These are phyloP conservation scores for Fusarium proliferatum DNA, from an alignment of 2,329 filamentous ascomycete genomes.

Conservation along the genomic window DNA sequence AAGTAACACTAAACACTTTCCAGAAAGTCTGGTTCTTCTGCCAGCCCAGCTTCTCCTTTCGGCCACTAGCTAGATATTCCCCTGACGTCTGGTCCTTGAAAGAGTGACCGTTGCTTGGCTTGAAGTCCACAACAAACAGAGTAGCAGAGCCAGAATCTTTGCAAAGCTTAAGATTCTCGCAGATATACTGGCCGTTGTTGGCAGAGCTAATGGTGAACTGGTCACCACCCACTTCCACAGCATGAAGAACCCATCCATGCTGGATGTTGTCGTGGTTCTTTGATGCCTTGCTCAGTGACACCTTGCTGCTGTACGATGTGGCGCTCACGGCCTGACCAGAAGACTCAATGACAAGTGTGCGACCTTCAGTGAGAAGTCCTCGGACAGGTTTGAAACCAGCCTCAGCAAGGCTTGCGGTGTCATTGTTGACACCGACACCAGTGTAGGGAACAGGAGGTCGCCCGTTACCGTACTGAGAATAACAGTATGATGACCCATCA, in stretches of 20 bases:
- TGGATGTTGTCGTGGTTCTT: background rate
- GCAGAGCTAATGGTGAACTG: background rate
- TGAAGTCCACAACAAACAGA: background rate
- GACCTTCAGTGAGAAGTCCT: background rate
- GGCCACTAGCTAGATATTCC: background rate
- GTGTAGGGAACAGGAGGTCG: conserved; percentile 1
- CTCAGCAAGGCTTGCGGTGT: background rate
- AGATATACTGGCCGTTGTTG: background rate
- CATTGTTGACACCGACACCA: background rate
- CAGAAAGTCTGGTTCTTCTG: background rate
- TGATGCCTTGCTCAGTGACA: background rate
- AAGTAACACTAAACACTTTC: conserved; percentile 5
- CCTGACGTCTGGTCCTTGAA: background rate
- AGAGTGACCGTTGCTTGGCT: background rate
- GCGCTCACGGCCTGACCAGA: background rate
- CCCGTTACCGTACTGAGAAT: background rate
- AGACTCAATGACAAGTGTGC: background rate
- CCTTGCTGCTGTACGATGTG: rapidly evolving
- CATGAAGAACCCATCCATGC: background rate
- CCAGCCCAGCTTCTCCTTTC: background rate
- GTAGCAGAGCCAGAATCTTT: background rate
- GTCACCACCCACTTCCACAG: background rate
- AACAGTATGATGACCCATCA: background rate
- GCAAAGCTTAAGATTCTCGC: background rate
- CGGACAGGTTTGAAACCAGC: conserved; percentile 6